These are phyloP conservation scores for Saccharomyces pastorianus DNA, from an alignment of 1,139 yeast species.

Conservation along the genomic window DNA sequence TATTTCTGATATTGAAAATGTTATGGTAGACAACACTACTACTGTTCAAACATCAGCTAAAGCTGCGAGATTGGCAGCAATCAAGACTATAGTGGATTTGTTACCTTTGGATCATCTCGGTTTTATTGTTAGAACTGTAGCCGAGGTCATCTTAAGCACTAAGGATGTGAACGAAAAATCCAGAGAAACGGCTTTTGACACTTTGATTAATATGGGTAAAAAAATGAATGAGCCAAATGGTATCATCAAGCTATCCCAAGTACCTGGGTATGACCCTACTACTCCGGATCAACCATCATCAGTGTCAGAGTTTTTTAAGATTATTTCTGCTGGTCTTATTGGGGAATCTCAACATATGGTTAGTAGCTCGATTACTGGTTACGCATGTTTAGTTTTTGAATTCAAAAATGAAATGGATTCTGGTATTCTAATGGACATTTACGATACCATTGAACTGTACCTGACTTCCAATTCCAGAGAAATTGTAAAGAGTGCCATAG, in stretches of 20 bases:
- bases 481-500: conserved; percentile 88
- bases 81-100: conserved; percentile 50
- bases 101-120: conserved; percentile 57
- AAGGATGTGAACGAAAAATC: conserved; percentile 91
- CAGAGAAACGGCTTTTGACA: conserved; percentile 69
- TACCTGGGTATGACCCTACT: conserved; percentile 59
- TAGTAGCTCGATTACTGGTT: conserved; percentile 87
- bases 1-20: conserved; percentile 50
- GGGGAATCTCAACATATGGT: conserved; percentile 93
- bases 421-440: conserved; percentile 58
- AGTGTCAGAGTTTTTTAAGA: conserved; percentile 76
- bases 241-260: conserved; percentile 51
- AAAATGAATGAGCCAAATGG: conserved; percentile 57
- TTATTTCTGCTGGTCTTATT: conserved; percentile 93
- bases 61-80: conserved; percentile 68
- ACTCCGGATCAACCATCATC: conserved; percentile 53
- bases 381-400: conserved; percentile 80
- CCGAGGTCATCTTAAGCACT: conserved; percentile 84
- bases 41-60: conserved; percentile 67
- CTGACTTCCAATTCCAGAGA: conserved; percentile 87
- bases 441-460: conserved; percentile 84
- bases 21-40: conserved; percentile 52
- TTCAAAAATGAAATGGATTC: conserved; percentile 57
- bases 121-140: conserved; percentile 72
- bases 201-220: conserved; percentile 73